Percentiles rank a stretch among this genome's conserved stretches.
Evolutionary conservation across 108 stramenopile genomes (phyloP).

Genomic region (Pinguiococcus pyrenoidosus): DNA sequence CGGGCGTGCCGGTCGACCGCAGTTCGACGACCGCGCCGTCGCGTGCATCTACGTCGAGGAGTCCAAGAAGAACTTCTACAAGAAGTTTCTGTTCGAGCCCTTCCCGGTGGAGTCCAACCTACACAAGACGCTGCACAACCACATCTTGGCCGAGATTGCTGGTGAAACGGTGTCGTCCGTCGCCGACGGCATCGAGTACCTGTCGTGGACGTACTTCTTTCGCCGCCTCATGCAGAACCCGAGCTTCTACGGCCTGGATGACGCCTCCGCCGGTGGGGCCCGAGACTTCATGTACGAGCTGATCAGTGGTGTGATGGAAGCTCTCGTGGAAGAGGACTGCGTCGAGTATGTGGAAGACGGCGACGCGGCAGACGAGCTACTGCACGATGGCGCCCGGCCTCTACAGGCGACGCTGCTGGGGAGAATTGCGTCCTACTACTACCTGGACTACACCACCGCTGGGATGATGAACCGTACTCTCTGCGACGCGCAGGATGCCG

Average conservation of each 20-base stretch:
- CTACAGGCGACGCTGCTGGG: constrained; percentile 60
- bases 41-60: constrained; percentile 86
- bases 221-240: constrained; percentile 80
- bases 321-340: constrained; percentile 60
- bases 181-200: constrained; percentile 69
- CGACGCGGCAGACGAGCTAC: too few relatives aligned
- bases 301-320: constrained; percentile 44
- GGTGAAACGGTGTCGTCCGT: constrained; percentile 58
- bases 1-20: constrained; percentile 90
- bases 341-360: constrained; percentile 39
- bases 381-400: too few relatives aligned
- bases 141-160: constrained; percentile 82
- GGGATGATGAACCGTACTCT: constrained; percentile 2
- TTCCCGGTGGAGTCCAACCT: constrained; percentile 98
- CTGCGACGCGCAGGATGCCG: constrained; percentile 13
- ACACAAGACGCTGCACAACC: constrained; percentile 64
- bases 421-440: constrained; percentile 69
- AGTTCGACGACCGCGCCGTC: constrained; percentile 77
- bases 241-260: constrained; percentile 72
- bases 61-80: constrained; percentile 90
- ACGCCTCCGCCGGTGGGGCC: constrained; percentile 38
- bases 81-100: constrained; percentile 92
- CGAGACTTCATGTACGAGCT: constrained; percentile 43
- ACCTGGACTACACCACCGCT: constrained; percentile 63
- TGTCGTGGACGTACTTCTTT: constrained; percentile 94